These are phyloP conservation scores for Dunaliella salina DNA, from an alignment of 163 green algal genomes.

Conservation along the genomic window DNA sequence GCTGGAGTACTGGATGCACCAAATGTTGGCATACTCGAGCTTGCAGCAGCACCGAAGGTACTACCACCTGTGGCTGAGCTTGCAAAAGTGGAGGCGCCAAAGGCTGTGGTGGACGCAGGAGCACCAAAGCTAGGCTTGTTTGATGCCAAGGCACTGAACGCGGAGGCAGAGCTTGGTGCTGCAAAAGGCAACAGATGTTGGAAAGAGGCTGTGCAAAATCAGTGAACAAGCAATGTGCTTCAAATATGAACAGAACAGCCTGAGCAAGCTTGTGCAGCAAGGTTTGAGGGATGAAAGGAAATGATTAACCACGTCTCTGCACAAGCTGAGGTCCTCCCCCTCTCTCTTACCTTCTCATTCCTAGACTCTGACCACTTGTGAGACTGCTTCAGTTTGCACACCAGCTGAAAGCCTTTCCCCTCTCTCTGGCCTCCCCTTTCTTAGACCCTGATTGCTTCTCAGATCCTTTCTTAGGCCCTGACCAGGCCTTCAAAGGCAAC, in stretches of 20 bases:
- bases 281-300: neutral
- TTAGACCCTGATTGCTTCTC: no score
- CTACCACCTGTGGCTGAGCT: no score
- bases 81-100: neutral
- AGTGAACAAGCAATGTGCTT: neutral
- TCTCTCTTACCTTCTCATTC: no score
- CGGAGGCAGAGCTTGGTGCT: neutral
- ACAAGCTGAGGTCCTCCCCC: neutral
- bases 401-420: neutral
- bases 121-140: neutral
- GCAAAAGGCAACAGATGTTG: neutral
- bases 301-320: neutral
- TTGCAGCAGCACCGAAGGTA: neutral
- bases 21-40: neutral
- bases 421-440: no score
- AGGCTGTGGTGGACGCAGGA: neutral
- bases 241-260: neutral
- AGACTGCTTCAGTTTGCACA: no score
- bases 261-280: neutral
- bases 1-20: neutral
- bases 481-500: neutral
- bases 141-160: neutral
- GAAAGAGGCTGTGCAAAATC: no score
- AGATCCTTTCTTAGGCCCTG: no score
- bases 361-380: no score